Base-by-base conservation (phyloP, 163 green algal genomes). In the Scenedesmus sp. region DNA sequence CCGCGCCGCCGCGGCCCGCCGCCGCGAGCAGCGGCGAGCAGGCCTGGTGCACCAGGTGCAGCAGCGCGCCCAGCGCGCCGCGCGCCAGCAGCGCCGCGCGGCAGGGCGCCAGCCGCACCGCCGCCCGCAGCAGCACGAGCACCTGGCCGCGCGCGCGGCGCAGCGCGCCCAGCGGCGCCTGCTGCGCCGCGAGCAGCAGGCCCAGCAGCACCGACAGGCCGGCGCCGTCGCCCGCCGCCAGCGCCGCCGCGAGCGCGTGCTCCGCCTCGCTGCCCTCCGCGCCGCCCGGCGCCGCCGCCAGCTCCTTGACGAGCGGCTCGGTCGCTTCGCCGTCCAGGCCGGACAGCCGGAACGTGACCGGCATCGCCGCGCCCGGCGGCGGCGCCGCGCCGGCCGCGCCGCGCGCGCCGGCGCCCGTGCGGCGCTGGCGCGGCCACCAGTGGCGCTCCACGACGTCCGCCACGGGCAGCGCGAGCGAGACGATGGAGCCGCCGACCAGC, bases 241-340 rank as follows among this genome's bases (percentile, higher is more conserved):
- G 72, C 11, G 84, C 80, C 1, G 39, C 67, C 24, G 85, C 79
- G 18, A 88, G 39, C n/a, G 64, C 75, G 28, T 82, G 89, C 24
- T 88, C 80, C 34, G 73, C 29, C 64, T 91, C 89, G 2, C 87
- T 69, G 28, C 88, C 83, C 33, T 67, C 36, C 14, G 57, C 51
- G 24, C 63, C 62, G 31, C 69, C 72, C n/a, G 66, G 54, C 2
- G 67, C 75, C 6, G 84, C 78, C 26, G 70, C 58, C 17, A 94
- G 58, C 20, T 85, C 60, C 20, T 86, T 83, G 26, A 93, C 63
- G 29, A 91, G 79, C 1, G 86, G 83, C 78, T 94, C 89, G 14
- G 89, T 93, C 5, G 90, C 90, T 51, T 94, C 90, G 0, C 90
- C 90, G 67, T 94, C 90, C 51, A 94, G 70, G 29, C 47, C 77